phyloP scores from a whole-genome alignment of 2,329 filamentous ascomycete genomes.

The Fusarium mangiferae region DNA sequence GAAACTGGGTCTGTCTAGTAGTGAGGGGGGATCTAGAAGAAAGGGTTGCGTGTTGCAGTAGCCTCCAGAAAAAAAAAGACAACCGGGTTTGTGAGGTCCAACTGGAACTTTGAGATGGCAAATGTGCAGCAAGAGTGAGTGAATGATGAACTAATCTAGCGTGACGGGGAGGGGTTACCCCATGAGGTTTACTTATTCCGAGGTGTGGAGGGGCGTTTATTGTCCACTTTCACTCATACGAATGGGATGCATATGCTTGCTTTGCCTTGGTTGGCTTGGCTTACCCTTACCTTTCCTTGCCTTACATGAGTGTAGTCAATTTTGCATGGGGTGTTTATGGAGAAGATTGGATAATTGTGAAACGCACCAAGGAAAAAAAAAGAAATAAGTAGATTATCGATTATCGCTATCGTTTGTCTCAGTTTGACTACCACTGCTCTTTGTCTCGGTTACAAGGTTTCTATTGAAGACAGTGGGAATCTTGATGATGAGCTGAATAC shows the following conservation, averaged over 20 bases:
- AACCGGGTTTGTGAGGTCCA: conserved; percentile 1
- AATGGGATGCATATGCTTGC: conserved; percentile 24
- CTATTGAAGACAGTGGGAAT: conserved; percentile 66
- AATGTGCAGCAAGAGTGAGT: background rate
- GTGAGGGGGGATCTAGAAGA: conserved; percentile 4
- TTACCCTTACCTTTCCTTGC: conserved; percentile 6
- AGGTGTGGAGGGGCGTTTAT: conserved; percentile 21
- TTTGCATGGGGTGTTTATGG: conserved; percentile 20
- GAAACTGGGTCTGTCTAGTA: conserved; percentile 21
- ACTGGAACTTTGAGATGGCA: background rate
- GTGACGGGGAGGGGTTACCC: conserved; percentile 39
- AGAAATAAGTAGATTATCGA: conserved; percentile 18
- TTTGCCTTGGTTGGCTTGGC: conserved; percentile 4
- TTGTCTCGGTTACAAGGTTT: conserved; percentile 24
- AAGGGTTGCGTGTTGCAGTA: conserved; percentile 15
- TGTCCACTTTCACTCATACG: conserved; percentile 15
- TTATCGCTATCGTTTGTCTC: conserved; percentile 19
- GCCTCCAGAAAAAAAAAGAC: background rate
- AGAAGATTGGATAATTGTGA: conserved; percentile 25
- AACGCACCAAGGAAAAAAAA: conserved; percentile 27
- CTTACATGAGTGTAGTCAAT: conserved; percentile 6
- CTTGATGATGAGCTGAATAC: conserved; percentile 67
- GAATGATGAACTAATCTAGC: conserved; percentile 24
- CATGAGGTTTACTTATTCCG: conserved; percentile 35
- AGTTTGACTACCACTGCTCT: conserved; percentile 19